Percentiles rank a stretch among this genome's conserved stretches.
Evolutionary conservation across 148 eudicot genomes (phyloP).

Genomic region (Selenicereus undatus): DNA sequence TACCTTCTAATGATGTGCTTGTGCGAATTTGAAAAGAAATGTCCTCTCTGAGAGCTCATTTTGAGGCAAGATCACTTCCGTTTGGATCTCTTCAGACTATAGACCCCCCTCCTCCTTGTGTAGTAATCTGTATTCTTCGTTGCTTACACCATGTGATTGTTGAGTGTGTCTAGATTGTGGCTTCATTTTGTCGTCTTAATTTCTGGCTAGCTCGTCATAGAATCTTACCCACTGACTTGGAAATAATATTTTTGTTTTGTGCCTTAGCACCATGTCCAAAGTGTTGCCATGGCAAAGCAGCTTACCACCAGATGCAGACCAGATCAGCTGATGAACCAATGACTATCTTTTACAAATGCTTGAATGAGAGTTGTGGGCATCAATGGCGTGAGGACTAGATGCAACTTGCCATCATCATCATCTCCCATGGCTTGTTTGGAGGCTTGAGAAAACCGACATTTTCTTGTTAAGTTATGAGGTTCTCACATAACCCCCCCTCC

Average conservation of each 20-base stretch:
- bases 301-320: constrained; percentile 50
- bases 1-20: background rate
- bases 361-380: constrained; percentile 43
- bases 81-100: background rate
- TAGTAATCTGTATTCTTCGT: background rate
- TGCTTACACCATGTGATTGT: background rate
- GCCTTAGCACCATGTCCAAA: constrained; percentile 55
- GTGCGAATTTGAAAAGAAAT: background rate
- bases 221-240: background rate
- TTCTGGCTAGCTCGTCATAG: background rate
- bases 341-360: constrained; percentile 62
- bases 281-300: constrained; percentile 49
- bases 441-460: no score
- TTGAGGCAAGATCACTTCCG: background rate
- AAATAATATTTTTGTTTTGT: background rate
- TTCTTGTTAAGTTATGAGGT: no score
- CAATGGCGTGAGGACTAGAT: constrained; percentile 61
- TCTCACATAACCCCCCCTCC: no score
- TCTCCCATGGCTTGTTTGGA: background rate
- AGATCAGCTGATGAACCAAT: constrained; percentile 89
- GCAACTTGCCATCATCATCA: background rate
- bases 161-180: background rate
- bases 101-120: background rate
- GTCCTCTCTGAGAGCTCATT: background rate
- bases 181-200: background rate